Evolutionary conservation across 108 stramenopile genomes (phyloP).

Genomic region (Pseudonitzschia pungens): DNA sequence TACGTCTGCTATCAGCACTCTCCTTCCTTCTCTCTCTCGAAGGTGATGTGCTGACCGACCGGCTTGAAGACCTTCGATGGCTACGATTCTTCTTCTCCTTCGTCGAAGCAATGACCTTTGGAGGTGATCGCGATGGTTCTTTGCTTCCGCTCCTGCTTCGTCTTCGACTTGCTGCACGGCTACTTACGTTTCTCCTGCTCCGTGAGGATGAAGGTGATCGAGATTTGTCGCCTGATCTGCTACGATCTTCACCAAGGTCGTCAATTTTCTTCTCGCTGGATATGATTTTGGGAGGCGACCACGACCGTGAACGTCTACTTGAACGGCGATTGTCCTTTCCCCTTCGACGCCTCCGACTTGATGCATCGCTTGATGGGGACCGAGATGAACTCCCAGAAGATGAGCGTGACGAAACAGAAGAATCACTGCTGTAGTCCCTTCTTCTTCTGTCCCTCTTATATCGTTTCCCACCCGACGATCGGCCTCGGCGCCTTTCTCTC

Average conservation of each 20-base stretch:
- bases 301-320: background rate
- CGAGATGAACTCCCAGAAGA: background rate
- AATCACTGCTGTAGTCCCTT: constrained; percentile 11
- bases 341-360: background rate
- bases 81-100: background rate
- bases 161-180: background rate
- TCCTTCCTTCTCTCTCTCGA: constrained; percentile 4
- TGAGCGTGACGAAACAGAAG: background rate
- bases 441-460: background rate
- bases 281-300: constrained; percentile 3
- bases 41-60: constrained; percentile 2
- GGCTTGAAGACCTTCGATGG: background rate
- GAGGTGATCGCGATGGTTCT: background rate
- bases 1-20: background rate
- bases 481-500: background rate
- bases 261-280: background rate
- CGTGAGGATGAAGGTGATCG: background rate
- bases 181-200: background rate
- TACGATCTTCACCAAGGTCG: background rate
- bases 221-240: background rate
- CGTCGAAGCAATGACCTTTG: constrained; percentile 4
- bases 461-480: background rate
- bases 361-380: constrained; percentile 1
- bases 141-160: background rate
- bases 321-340: background rate